Conservation (phyloP, 2,329 filamentous ascomycete genomes). For the Pseudogymnoascus sp. region DNA sequence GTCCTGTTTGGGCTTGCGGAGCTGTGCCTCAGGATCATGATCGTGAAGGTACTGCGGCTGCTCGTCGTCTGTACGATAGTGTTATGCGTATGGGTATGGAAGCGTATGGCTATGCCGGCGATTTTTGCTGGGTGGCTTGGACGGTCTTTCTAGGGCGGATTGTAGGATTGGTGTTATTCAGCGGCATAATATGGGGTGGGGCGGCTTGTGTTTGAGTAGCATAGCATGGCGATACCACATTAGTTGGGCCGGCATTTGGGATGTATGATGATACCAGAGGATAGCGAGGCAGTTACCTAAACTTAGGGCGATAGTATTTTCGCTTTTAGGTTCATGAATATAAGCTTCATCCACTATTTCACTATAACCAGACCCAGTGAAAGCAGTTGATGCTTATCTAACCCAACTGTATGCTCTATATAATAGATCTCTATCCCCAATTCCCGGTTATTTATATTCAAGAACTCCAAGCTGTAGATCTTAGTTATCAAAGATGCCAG, state of each 20-base stretch:
- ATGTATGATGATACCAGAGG: conserved; percentile 3
- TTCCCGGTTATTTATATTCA: background rate
- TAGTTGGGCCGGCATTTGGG: background rate
- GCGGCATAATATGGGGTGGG: background rate
- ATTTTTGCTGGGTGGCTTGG: conserved; percentile 2
- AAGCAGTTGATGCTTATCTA: background rate
- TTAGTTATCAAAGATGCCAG: conserved; percentile 37
- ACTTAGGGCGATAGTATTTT: background rate
- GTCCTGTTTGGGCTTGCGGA: conserved; percentile 8
- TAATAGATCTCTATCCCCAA: background rate
- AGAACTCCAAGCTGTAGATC: background rate
- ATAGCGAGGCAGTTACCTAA: background rate
- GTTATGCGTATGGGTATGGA: conserved; percentile 10
- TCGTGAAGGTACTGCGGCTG: background rate
- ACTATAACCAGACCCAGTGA: background rate
- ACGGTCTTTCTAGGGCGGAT: background rate
- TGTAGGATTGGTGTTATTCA: conserved; percentile 3
- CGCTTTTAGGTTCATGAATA: background rate
- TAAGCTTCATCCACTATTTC: background rate
- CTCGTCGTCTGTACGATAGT: conserved; percentile 7
- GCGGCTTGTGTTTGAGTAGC: background rate
- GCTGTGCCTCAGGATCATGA: conserved; percentile 9
- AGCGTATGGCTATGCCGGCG: conserved; percentile 1
- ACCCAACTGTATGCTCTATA: background rate
- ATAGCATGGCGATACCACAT: background rate